phyloP scores from a whole-genome alignment of 352 stramenopile species.

The Phytophthora podocarpi region DNA sequence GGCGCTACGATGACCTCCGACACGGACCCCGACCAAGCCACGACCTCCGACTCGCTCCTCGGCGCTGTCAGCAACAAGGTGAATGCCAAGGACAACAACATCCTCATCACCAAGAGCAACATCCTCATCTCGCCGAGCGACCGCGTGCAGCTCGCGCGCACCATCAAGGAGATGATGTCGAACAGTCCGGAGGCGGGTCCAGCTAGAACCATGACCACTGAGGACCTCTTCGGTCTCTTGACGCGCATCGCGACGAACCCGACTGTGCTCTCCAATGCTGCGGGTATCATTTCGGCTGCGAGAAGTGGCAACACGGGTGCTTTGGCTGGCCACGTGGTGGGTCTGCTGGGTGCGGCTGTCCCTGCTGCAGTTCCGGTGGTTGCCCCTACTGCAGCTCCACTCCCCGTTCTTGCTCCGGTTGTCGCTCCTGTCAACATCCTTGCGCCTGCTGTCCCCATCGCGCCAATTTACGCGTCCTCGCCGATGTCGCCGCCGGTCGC shows the following conservation, averaged over 20 bases:
- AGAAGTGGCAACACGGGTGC: conserved; percentile 9
- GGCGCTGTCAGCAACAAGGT: conserved; percentile 16
- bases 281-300: conserved; percentile 12
- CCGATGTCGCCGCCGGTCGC: background rate
- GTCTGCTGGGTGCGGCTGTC: background rate
- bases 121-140: conserved; percentile 18
- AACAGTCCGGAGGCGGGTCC: background rate
- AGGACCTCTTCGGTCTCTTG: conserved; percentile 8
- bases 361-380: background rate
- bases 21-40: background rate
- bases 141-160: conserved; percentile 18
- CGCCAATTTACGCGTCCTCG: background rate
- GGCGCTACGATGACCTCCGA: background rate
- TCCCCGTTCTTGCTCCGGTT: background rate
- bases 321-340: conserved; percentile 9
- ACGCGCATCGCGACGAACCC: conserved; percentile 2
- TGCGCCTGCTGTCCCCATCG: background rate
- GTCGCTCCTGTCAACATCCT: background rate
- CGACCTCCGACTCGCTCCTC: background rate
- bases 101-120: conserved; percentile 20
- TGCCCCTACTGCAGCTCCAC: background rate
- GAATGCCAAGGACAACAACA: conserved; percentile 21
- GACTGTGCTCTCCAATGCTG: background rate
- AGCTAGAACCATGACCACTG: background rate
- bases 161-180: conserved; percentile 16